Evolutionary conservation across 2,329 filamentous ascomycete species (phyloP).

Genomic region (Aureobasidium namibiae): DNA sequence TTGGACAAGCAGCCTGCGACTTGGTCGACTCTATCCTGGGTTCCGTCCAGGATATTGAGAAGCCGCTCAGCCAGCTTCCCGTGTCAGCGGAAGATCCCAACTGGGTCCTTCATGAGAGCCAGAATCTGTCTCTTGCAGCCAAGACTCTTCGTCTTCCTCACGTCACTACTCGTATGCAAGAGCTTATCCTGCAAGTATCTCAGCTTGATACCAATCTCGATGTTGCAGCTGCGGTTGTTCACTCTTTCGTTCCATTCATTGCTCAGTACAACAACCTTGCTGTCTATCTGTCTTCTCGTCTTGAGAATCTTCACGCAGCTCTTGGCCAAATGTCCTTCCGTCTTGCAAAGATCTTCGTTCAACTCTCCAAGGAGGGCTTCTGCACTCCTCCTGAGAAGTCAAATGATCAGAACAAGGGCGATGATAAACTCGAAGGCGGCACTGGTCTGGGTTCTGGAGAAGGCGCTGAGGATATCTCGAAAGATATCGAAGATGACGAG

Average conservation of each 20-base stretch:
- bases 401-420: constrained; percentile 25
- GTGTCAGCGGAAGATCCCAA: constrained; percentile 51
- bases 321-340: constrained; percentile 67
- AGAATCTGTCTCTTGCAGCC: constrained; percentile 42
- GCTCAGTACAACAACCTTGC: constrained; percentile 62
- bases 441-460: constrained; percentile 93
- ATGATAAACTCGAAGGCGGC: constrained; percentile 77
- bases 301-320: constrained; percentile 58
- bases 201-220: constrained; percentile 34
- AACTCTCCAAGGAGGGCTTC: constrained; percentile 78
- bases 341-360: constrained; percentile 67
- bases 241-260: constrained; percentile 60
- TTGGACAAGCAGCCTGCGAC: constrained; percentile 53
- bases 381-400: constrained; percentile 80
- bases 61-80: constrained; percentile 47
- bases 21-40: constrained; percentile 71
- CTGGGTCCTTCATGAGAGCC: constrained; percentile 52
- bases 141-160: constrained; percentile 52
- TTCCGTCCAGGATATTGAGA: constrained; percentile 64
- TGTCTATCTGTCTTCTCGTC: constrained; percentile 48
- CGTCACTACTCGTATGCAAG: constrained; percentile 40
- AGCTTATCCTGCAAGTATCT: constrained; percentile 39
- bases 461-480: constrained; percentile 94
- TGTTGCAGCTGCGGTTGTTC: constrained; percentile 50
- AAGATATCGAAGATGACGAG: constrained; percentile 89